These are phyloP conservation scores for Kodamaea alishanica DNA, from an alignment of 1,139 yeast genomes.

Conservation along the genomic window DNA sequence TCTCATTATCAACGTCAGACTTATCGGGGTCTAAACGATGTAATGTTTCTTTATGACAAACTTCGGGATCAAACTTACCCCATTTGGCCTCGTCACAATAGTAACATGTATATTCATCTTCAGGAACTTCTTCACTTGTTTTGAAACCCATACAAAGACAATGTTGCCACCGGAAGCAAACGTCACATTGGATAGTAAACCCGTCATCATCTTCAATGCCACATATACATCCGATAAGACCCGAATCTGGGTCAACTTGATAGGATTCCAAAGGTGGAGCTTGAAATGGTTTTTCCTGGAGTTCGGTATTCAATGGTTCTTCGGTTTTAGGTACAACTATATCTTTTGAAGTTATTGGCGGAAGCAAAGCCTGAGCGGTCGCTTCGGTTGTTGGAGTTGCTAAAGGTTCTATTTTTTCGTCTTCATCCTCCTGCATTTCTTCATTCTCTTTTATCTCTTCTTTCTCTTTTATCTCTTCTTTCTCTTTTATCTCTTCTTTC, in stretches of 20 bases:
- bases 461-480: background rate
- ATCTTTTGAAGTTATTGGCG: background rate
- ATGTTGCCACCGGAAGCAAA: conserved; percentile 93
- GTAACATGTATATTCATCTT: conserved; percentile 73
- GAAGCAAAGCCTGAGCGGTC: background rate
- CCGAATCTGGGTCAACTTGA: conserved; percentile 74
- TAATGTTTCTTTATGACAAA: conserved; percentile 32
- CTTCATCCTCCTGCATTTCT: background rate
- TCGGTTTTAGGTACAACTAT: background rate
- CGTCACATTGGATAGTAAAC: conserved; percentile 89
- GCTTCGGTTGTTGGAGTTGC: no score
- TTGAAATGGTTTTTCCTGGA: background rate
- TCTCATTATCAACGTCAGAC: conserved; percentile 37
- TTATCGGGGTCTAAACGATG: conserved; percentile 29
- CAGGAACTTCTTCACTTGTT: conserved; percentile 74
- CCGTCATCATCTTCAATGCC: conserved; percentile 91
- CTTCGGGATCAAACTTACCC: conserved; percentile 47
- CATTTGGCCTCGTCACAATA: conserved; percentile 61
- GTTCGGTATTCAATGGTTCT: background rate
- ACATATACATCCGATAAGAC: conserved; percentile 87
- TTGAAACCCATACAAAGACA: conserved; percentile 81
- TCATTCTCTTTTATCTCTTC: background rate
- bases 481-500: background rate
- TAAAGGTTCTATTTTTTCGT: no score
- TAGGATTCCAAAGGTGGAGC: conserved; percentile 42